Percentiles rank a stretch among this genome's conserved stretches.
Evolutionary conservation across 2,329 filamentous ascomycete species (phyloP).

Genomic region (Neofusicoccum parvum): DNA sequence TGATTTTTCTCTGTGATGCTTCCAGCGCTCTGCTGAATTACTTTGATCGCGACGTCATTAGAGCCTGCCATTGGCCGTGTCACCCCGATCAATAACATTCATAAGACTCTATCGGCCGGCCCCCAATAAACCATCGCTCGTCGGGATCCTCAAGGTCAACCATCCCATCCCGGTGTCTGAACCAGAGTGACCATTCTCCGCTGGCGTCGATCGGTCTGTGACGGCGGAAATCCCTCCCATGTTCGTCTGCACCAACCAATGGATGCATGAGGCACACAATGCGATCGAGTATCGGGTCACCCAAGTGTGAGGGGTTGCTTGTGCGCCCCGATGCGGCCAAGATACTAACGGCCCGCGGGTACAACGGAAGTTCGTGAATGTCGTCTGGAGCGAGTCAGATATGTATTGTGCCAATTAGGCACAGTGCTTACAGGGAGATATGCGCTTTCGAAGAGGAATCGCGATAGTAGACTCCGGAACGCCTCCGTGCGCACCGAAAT

Average conservation of each 20-base stretch:
- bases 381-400: background rate
- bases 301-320: background rate
- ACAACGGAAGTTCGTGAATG: background rate
- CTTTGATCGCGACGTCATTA: too few relatives aligned
- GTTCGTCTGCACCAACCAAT: constrained; percentile 25
- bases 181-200: constrained; percentile 28
- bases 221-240: constrained; percentile 11
- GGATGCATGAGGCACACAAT: constrained; percentile 10
- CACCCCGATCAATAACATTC: constrained; percentile 30
- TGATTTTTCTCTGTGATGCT: too few relatives aligned
- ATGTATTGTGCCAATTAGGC: background rate
- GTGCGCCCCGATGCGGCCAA: background rate
- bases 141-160: constrained; percentile 33
- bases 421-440: background rate
- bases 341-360: background rate
- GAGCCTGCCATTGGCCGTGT: too few relatives aligned
- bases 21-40: too few relatives aligned
- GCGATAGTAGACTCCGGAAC: background rate
- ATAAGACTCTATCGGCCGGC: constrained; percentile 37
- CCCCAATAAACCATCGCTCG: constrained; percentile 35
- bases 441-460: background rate
- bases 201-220: constrained; percentile 8
- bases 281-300: background rate
- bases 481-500: background rate
- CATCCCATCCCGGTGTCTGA: constrained; percentile 34